Percentiles rank a stretch among this genome's conserved stretches.
Conservation (phyloP, 164 flowering plant genomes). For the Nelumbo lutea region DNA sequence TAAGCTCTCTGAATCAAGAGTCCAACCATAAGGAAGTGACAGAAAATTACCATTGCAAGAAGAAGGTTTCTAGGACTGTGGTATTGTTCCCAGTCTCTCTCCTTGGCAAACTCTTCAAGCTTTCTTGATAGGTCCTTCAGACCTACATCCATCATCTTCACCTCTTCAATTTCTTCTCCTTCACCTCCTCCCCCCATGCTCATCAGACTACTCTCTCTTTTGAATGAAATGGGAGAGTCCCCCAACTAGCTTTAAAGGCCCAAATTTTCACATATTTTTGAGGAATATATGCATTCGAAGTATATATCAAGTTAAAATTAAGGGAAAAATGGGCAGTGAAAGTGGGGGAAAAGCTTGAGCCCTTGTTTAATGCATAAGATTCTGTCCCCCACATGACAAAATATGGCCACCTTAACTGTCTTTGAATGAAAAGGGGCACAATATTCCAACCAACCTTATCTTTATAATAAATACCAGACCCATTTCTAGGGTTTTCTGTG, state of each 20-base stretch:
- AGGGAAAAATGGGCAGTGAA: background rate
- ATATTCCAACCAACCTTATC: background rate
- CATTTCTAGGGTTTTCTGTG: too few relatives aligned
- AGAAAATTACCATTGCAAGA: conserved; percentile 57
- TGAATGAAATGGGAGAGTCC: background rate
- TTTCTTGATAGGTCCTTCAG: conserved; percentile 47
- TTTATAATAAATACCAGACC: background rate
- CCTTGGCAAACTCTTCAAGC: conserved; percentile 63
- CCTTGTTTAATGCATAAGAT: conserved; percentile 21
- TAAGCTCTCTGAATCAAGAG: too few relatives aligned
- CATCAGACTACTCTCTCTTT: background rate
- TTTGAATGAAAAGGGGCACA: background rate
- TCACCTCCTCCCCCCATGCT: conserved; percentile 13
- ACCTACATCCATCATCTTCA: conserved; percentile 26
- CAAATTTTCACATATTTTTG: background rate
- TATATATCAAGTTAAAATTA: background rate
- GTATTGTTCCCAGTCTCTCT: conserved; percentile 65
- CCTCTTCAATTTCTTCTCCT: conserved; percentile 7
- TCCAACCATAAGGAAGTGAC: background rate
- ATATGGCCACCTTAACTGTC: conserved; percentile 2
- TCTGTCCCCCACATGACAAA: conserved; percentile 20
- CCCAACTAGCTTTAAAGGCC: conserved; percentile 6
- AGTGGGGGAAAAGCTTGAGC: conserved; percentile 8
- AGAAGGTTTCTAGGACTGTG: conserved; percentile 73
- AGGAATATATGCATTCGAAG: background rate